Evolutionary conservation across 2,329 filamentous ascomycete genomes (phyloP).

Genomic region (Decorospora gaudefroyi): DNA sequence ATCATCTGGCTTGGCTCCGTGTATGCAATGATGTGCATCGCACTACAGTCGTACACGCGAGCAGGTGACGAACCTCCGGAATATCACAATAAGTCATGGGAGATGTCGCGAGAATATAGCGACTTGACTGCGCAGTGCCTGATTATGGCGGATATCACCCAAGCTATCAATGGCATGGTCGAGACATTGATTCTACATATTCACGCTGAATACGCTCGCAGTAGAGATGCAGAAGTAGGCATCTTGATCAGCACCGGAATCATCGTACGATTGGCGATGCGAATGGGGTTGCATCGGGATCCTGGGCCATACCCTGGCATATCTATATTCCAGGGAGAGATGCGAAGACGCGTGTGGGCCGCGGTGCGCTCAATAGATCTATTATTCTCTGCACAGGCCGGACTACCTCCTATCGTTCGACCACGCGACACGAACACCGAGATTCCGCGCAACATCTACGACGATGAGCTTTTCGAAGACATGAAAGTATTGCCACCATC

Average conservation of each 20-base stretch:
- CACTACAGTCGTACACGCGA: constrained; percentile 77
- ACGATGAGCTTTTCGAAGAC: constrained; percentile 75
- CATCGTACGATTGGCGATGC: constrained; percentile 66
- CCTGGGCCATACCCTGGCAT: constrained; percentile 73
- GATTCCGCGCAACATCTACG: constrained; percentile 76
- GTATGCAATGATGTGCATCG: constrained; percentile 75
- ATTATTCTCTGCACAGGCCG: constrained; percentile 74
- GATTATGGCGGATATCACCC: constrained; percentile 75
- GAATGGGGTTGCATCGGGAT: constrained; percentile 80
- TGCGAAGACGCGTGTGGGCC: constrained; percentile 65
- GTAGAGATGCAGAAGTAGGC: constrained; percentile 73
- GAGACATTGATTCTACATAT: constrained; percentile 77
- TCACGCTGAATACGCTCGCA: constrained; percentile 73
- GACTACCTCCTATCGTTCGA: constrained; percentile 67
- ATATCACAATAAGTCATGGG: constrained; percentile 67
- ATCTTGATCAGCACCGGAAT: constrained; percentile 65
- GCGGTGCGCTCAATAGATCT: constrained; percentile 74
- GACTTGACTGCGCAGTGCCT: constrained; percentile 77
- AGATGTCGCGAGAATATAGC: constrained; percentile 62
- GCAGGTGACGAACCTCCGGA: constrained; percentile 79
- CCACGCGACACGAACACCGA: constrained; percentile 75
- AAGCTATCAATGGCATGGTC: constrained; percentile 73
- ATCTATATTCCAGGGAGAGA: constrained; percentile 76
- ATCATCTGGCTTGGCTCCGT: constrained; percentile 79
- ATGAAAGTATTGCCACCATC: constrained; percentile 70